phyloP scores from a whole-genome alignment of 2,329 filamentous ascomycete genomes.

The Metarhizium guizhouense region DNA sequence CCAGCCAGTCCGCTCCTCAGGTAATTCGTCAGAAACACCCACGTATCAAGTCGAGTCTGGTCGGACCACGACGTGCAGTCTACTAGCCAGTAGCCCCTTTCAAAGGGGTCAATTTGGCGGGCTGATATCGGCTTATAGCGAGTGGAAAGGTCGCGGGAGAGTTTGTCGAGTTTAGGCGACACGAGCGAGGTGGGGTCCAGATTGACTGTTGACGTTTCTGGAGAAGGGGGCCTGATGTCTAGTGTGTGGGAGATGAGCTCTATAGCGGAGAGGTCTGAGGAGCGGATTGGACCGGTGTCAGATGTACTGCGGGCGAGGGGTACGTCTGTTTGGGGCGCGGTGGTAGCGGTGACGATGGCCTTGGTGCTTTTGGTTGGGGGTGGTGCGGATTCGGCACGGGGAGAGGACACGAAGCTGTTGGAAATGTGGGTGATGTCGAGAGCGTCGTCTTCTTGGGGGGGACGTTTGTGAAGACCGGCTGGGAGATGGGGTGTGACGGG shows the following conservation, averaged over 20 bases:
- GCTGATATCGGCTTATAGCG: conserved; percentile 40
- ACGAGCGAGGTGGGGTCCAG: conserved; percentile 43
- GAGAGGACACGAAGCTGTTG: conserved; percentile 16
- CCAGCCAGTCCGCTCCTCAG: conserved; percentile 51
- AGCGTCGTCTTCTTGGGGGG: background rate
- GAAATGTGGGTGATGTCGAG: conserved; percentile 24
- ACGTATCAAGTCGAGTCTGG: conserved; percentile 42
- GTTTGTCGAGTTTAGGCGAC: conserved; percentile 44
- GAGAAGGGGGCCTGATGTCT: conserved; percentile 46
- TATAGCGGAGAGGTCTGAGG: conserved; percentile 8
- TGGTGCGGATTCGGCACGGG: conserved; percentile 22
- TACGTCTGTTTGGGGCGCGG: conserved; percentile 4
- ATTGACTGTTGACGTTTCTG: conserved; percentile 36
- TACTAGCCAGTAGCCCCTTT: conserved; percentile 73
- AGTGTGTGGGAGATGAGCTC: conserved; percentile 23
- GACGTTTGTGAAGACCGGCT: background rate
- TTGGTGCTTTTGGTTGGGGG: conserved; percentile 19
- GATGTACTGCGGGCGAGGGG: conserved; percentile 19
- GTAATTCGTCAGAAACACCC: conserved; percentile 52
- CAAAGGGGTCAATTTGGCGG: conserved; percentile 39
- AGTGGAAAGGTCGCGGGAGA: conserved; percentile 39
- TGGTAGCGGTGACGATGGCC: background rate
- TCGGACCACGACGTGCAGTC: conserved; percentile 46
- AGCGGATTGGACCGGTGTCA: conserved; percentile 16
- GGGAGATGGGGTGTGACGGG: conserved; percentile 16